These are phyloP conservation scores for Ceratocystis smalleyi DNA, from an alignment of 2,329 filamentous ascomycete genomes.

Conservation along the genomic window DNA sequence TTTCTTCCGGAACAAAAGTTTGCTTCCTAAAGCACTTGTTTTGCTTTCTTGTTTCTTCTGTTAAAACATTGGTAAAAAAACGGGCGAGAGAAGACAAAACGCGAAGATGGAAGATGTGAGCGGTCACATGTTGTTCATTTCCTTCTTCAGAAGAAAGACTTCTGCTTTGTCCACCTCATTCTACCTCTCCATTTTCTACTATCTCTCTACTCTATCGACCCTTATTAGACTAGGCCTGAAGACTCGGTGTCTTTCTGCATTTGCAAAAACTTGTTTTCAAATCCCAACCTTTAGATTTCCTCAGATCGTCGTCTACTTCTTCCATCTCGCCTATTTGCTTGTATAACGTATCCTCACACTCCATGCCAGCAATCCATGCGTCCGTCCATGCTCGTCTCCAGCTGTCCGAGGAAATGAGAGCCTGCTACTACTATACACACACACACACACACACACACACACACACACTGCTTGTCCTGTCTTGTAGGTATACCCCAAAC, in stretches of 20 bases:
- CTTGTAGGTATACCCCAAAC: too few relatives aligned
- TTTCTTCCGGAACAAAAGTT: conserved; percentile 4
- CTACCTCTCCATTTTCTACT: background rate
- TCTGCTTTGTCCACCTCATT: background rate
- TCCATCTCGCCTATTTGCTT: too few relatives aligned
- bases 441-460: too few relatives aligned
- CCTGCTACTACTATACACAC: too few relatives aligned
- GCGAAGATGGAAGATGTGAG: too few relatives aligned
- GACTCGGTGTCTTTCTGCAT: conserved; percentile 4
- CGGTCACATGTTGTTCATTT: too few relatives aligned
- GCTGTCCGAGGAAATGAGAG: too few relatives aligned
- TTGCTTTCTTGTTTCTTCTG: background rate
- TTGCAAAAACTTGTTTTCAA: background rate
- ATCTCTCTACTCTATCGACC: background rate
- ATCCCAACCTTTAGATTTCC: background rate
- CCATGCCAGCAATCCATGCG: too few relatives aligned
- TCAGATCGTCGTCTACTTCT: background rate
- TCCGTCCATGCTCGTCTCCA: too few relatives aligned
- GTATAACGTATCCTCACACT: too few relatives aligned
- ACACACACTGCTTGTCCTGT: too few relatives aligned
- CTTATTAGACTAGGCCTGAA: background rate
- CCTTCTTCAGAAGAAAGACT: too few relatives aligned
- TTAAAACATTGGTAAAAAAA: conserved; percentile 1
- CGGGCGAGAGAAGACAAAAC: background rate
- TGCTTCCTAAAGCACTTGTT: background rate